Evolutionary conservation across 805 yeast genomes (phyloP).

Genomic region (Cyberlindnera misumaiensis): DNA sequence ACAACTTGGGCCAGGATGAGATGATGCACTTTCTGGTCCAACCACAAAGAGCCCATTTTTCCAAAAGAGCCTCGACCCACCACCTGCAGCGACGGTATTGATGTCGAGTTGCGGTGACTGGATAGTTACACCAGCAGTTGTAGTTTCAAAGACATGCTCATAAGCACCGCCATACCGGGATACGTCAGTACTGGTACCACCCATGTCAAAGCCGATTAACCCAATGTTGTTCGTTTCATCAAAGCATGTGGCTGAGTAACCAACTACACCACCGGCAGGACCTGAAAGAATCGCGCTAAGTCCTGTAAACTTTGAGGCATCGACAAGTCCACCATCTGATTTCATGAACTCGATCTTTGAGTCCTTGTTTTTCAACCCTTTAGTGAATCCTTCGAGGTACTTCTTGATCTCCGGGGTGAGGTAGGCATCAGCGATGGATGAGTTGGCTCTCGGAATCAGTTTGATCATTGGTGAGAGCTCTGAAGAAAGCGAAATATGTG

Average conservation of each 20-base stretch:
- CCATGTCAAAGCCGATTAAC: slow-evolving; percentile 81
- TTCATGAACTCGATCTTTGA: slow-evolving; percentile 79
- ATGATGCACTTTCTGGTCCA: slow-evolving; percentile 83
- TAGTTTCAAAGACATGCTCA: slow-evolving; percentile 77
- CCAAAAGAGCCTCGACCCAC: slow-evolving; percentile 65
- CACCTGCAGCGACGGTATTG: slow-evolving; percentile 82
- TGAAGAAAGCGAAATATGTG: slow-evolving; percentile 60
- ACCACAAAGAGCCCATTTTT: slow-evolving; percentile 69
- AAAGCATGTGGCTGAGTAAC: slow-evolving; percentile 79
- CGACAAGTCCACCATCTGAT: slow-evolving; percentile 91
- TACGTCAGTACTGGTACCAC: slow-evolving; percentile 87
- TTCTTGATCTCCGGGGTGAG: slow-evolving; percentile 70
- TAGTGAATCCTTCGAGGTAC: slow-evolving; percentile 53
- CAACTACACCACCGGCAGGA: slow-evolving; percentile 98
- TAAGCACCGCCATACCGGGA: slow-evolving; percentile 61
- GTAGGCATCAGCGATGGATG: slow-evolving; percentile 78
- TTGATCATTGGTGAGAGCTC: slow-evolving; percentile 76
- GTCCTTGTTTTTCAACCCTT: slow-evolving; percentile 47
- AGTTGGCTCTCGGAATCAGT: slow-evolving; percentile 66
- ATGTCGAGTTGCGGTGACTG: slow-evolving; percentile 82
- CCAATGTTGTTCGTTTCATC: slow-evolving; percentile 48
- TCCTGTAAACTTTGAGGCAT: slow-evolving; percentile 79
- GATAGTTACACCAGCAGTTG: slow-evolving; percentile 76
- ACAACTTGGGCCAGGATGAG: slow-evolving; percentile 89
- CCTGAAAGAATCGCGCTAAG: slow-evolving; percentile 85